Conservation (phyloP, 2,329 filamentous ascomycete species). For the Pleomassaria siparia region DNA sequence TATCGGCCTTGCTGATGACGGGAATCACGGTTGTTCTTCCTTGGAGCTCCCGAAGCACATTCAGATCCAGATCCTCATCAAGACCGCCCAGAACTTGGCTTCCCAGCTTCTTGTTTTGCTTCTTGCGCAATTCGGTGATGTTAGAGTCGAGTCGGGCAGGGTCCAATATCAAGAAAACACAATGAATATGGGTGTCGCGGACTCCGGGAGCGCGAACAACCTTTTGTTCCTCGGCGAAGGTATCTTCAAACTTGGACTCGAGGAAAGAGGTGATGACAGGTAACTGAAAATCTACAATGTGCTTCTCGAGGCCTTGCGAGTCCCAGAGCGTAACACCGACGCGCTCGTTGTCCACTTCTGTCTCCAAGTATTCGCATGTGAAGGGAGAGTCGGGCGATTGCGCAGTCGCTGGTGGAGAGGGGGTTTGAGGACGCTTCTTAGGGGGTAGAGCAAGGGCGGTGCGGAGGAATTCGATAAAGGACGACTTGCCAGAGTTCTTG, state of each 20-base stretch:
- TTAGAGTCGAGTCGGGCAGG: constrained; percentile 83
- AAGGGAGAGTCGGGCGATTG: constrained; percentile 59
- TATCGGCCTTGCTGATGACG: constrained; percentile 95
- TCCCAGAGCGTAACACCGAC: constrained; percentile 96
- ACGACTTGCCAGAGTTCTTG: constrained; percentile 87
- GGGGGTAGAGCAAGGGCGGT: constrained; percentile 79
- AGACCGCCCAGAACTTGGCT: constrained; percentile 65
- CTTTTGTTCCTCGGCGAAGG: constrained; percentile 96
- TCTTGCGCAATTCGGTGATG: constrained; percentile 65
- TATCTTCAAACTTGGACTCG: constrained; percentile 98
- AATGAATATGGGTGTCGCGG: constrained; percentile 96
- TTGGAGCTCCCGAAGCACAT: constrained; percentile 83
- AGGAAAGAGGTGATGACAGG: constrained; percentile 89
- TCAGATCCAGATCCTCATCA: constrained; percentile 86
- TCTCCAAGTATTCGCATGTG: constrained; percentile 86
- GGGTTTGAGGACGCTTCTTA: constrained; percentile 65
- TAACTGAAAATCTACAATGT: constrained; percentile 89
- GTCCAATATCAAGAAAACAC: constrained; percentile 89
- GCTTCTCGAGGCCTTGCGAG: constrained; percentile 92
- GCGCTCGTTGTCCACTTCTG: constrained; percentile 88
- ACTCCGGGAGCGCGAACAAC: constrained; percentile 89
- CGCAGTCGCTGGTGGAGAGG: constrained; percentile 49
- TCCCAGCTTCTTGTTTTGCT: constrained; percentile 52
- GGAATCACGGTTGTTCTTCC: constrained; percentile 95
- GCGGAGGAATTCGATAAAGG: constrained; percentile 93